Percentiles rank a stretch among this genome's conserved stretches.
phyloP scores from a whole-genome alignment of 108 stramenopile genomes.

The Stephanodiscus minutulus region DNA sequence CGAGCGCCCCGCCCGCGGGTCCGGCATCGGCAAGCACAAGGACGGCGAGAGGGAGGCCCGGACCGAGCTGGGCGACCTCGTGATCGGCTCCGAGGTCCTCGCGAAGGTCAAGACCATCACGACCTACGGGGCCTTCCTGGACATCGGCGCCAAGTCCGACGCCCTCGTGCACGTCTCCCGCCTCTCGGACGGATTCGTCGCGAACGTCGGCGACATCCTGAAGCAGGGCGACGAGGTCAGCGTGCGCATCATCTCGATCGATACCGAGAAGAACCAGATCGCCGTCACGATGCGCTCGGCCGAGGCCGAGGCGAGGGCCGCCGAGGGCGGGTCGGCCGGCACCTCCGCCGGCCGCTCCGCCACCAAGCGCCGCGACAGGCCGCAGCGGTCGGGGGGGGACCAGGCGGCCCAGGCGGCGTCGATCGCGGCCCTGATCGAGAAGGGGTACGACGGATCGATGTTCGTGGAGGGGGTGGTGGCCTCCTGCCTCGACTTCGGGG shows the following conservation, averaged over 20 bases:
- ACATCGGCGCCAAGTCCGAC: conserved; percentile 91
- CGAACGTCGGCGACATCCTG: conserved; percentile 84
- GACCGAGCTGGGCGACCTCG: conserved; percentile 76
- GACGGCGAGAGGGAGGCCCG: conserved; percentile 51
- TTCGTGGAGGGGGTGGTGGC: conserved; percentile 91
- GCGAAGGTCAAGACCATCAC: conserved; percentile 88
- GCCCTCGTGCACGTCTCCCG: conserved; percentile 95
- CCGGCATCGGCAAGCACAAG: conserved; percentile 72
- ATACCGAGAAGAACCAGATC: conserved; percentile 88
- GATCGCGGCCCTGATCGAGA: conserved; percentile 61
- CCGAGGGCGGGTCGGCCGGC: conserved; percentile 20
- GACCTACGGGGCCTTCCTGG: conserved; percentile 92
- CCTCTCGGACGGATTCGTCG: conserved; percentile 84
- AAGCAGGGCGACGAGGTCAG: conserved; percentile 83
- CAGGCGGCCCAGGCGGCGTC: conserved; percentile 71
- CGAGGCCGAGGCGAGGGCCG: conserved; percentile 72
- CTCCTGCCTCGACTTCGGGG: conserved; percentile 89
- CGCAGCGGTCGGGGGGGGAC: conserved; percentile 56
- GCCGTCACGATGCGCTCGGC: conserved; percentile 78
- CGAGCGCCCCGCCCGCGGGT: conserved; percentile 76
- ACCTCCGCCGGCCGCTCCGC: conserved; percentile 21
- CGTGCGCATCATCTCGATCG: conserved; percentile 86
- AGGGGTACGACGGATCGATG: conserved; percentile 74
- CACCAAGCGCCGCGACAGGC: conserved; percentile 49
- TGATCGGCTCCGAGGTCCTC: conserved; percentile 77